phyloP scores from a whole-genome alignment of 495 filamentous ascomycete species.

The Podospora sp. region DNA sequence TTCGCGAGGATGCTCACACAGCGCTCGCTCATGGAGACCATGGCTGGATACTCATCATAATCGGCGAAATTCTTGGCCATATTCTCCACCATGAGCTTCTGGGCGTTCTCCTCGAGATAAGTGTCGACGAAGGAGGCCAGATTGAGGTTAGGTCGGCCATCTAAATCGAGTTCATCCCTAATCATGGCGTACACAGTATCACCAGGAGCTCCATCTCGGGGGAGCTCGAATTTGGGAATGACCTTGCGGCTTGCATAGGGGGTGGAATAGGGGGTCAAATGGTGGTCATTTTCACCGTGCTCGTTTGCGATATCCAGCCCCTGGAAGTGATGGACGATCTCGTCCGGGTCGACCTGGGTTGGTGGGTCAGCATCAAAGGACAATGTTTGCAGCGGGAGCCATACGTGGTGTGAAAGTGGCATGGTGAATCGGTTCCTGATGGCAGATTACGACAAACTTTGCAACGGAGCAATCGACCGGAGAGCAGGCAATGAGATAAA shows the following conservation, averaged over 20 bases:
- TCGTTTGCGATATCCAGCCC: conserved; percentile 44
- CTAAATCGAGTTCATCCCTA: conserved; percentile 73
- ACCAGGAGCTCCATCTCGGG: conserved; percentile 61
- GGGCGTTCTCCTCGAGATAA: conserved; percentile 69
- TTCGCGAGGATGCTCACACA: conserved; percentile 72
- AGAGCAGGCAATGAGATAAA: neutral
- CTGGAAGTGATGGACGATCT: conserved; percentile 59
- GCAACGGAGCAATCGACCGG: neutral
- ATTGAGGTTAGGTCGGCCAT: conserved; percentile 73
- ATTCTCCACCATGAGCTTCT: conserved; percentile 68
- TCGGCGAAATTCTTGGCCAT: conserved; percentile 69
- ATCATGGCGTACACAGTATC: conserved; percentile 69
- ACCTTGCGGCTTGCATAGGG: conserved; percentile 62
- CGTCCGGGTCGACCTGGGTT: conserved; percentile 62
- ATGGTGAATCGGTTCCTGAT: conserved; percentile 18
- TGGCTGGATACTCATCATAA: conserved; percentile 75
- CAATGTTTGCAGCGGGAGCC: neutral
- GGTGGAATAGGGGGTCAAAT: conserved; percentile 65
- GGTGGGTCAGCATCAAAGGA: conserved; percentile 19
- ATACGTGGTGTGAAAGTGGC: conserved; percentile 34
- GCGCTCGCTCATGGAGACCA: conserved; percentile 71
- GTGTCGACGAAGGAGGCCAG: conserved; percentile 73
- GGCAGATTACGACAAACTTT: neutral
- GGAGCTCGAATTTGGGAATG: conserved; percentile 70
- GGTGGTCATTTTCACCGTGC: conserved; percentile 37